Conservation (phyloP, 192 early-diverging fungal species). For the Coemansia sp. region DNA sequence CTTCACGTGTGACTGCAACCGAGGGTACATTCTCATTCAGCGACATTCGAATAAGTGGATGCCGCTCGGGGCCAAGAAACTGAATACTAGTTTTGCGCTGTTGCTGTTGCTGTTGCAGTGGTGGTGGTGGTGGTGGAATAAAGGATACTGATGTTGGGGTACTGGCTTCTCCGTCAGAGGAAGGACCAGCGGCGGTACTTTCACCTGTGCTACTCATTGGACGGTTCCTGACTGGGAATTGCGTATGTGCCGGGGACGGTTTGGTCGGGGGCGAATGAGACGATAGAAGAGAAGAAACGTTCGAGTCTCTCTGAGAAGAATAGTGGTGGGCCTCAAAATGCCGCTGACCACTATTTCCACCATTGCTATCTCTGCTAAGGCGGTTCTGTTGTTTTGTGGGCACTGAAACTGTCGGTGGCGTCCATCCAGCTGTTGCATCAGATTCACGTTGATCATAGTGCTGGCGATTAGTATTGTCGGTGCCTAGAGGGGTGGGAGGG, state of each 20-base stretch:
- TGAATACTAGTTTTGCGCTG: slow-evolving; percentile 35
- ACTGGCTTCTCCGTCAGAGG: neutral
- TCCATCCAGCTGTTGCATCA: slow-evolving; percentile 12
- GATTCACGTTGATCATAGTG: neutral
- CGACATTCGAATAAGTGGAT: slow-evolving; percentile 45
- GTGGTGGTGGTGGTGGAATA: neutral
- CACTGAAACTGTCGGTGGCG: slow-evolving; percentile 9
- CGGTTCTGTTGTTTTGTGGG: neutral
- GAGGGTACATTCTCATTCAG: slow-evolving; percentile 32
- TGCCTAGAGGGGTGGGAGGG: neutral
- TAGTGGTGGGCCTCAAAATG: slow-evolving; percentile 8
- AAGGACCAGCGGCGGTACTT: slow-evolving; percentile 5
- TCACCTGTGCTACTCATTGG: slow-evolving; percentile 2
- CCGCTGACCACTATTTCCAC: slow-evolving; percentile 1
- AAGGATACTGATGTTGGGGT: slow-evolving; percentile 6
- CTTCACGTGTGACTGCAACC: slow-evolving; percentile 13
- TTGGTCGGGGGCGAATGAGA: neutral
- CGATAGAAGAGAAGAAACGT: neutral
- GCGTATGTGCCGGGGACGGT: neutral
- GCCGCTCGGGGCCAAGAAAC: slow-evolving; percentile 46
- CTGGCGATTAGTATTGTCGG: neutral
- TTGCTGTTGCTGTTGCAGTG: neutral
- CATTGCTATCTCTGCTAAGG: neutral
- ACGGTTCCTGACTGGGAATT: neutral
- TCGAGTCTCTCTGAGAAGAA: neutral